phyloP scores from a whole-genome alignment of 768 basidiomycete genomes.

The Gymnopilus junonius region DNA sequence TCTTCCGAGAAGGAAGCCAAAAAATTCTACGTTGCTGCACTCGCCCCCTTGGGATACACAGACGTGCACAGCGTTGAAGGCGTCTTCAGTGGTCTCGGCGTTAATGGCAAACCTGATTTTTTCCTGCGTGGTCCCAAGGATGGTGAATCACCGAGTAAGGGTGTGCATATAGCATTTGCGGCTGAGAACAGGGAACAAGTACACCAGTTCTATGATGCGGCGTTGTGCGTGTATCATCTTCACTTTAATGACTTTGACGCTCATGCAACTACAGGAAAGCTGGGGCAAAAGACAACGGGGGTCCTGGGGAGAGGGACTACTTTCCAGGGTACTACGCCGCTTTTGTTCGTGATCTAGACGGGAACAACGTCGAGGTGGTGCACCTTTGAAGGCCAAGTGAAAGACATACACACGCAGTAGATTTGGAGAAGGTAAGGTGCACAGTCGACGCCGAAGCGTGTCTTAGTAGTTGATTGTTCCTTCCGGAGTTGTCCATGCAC shows the following conservation, averaged over 20 bases:
- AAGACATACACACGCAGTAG: not conserved
- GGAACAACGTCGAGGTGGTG: constrained; percentile 5
- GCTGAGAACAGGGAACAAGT: not conserved
- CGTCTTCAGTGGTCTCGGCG: not conserved
- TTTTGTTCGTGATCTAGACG: constrained; percentile 1
- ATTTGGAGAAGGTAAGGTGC: not conserved
- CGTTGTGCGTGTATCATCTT: not conserved
- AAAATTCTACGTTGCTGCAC: constrained; percentile 6
- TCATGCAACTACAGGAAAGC: not conserved
- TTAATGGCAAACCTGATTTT: not conserved
- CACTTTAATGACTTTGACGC: too few species aligned
- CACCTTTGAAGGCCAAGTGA: not conserved
- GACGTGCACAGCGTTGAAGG: not conserved
- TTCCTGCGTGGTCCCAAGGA: not conserved
- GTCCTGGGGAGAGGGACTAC: not conserved
- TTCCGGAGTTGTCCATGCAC: not conserved
- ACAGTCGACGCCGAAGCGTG: not conserved
- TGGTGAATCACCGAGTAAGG: not conserved
- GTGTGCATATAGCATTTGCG: not conserved
- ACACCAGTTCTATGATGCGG: not conserved
- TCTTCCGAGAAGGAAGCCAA: not conserved
- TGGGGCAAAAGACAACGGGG: constrained; percentile 3
- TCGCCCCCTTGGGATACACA: constrained; percentile 1
- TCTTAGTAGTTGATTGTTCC: not conserved
- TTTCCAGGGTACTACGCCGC: constrained; percentile 1